Percentiles rank a stretch among this genome's conserved stretches.
These are phyloP conservation scores for Lipomyces lipofer DNA, from an alignment of 805 yeast genomes.

Conservation along the genomic window DNA sequence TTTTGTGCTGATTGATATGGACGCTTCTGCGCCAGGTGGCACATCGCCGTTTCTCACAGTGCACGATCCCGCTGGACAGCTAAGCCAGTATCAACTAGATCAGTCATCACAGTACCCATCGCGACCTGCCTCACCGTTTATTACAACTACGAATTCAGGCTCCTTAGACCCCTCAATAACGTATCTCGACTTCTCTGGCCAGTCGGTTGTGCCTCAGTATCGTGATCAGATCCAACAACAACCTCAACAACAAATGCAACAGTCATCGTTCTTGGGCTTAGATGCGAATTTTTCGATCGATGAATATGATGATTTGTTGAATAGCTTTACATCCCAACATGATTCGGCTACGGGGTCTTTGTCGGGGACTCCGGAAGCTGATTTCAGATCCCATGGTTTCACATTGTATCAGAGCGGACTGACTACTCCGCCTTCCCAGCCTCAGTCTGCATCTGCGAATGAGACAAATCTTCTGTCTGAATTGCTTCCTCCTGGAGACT, in stretches of 20 bases:
- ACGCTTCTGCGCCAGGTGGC: no score
- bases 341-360: neutral
- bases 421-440: no score
- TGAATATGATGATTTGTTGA: neutral
- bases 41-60: conserved; percentile 2
- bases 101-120: neutral
- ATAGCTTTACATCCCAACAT: neutral
- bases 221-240: no score
- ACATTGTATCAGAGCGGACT: no score
- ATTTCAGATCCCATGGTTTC: neutral
- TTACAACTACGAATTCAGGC: neutral
- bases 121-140: neutral
- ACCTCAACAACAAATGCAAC: neutral
- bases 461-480: no score
- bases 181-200: no score
- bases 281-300: neutral
- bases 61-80: neutral
- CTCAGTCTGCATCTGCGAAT: no score
- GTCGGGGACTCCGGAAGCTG: neutral
- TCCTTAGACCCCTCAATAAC: neutral
- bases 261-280: neutral
- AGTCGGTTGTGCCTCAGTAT: no score
- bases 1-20: no score
- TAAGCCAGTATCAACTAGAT: neutral
- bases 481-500: no score